Evolutionary conservation across 768 basidiomycete species (phyloP).

Genomic region (Tulasnella sp.): DNA sequence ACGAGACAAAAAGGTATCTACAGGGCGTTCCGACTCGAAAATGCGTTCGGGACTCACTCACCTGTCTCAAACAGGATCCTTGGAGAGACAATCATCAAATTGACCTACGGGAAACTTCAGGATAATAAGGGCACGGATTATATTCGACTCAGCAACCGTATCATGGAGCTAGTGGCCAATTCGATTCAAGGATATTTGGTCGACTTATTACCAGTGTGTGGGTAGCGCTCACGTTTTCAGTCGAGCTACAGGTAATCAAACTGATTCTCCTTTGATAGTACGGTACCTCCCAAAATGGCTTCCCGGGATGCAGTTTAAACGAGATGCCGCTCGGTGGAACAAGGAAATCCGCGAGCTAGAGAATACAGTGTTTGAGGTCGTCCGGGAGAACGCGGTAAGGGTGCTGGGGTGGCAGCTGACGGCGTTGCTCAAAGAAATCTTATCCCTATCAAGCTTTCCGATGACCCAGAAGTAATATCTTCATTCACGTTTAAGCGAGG

Average conservation of each 20-base stretch:
- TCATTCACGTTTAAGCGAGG: too few relatives aligned
- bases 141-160: not conserved
- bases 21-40: too few relatives aligned
- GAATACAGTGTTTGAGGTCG: not conserved
- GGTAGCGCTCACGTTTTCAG: too few relatives aligned
- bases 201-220: not conserved
- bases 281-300: slow-evolving; percentile 29
- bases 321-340: not conserved
- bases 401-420: not conserved
- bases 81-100: not conserved
- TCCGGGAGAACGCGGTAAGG: not conserved
- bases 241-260: not conserved
- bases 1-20: too few relatives aligned
- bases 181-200: not conserved
- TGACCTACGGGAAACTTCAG: not conserved
- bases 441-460: too few relatives aligned
- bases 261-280: not conserved
- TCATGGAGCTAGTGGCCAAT: not conserved
- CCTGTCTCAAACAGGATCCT: not conserved
- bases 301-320: slow-evolving; percentile 29
- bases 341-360: too few relatives aligned
- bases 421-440: too few relatives aligned
- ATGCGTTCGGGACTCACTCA: too few relatives aligned
- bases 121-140: not conserved
- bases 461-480: too few relatives aligned